Evolutionary conservation across 2,329 filamentous ascomycete species (phyloP), one percentile per base, ranked within the genome.

Genomic region (Pseudogymnoascus pannorum): DNA sequence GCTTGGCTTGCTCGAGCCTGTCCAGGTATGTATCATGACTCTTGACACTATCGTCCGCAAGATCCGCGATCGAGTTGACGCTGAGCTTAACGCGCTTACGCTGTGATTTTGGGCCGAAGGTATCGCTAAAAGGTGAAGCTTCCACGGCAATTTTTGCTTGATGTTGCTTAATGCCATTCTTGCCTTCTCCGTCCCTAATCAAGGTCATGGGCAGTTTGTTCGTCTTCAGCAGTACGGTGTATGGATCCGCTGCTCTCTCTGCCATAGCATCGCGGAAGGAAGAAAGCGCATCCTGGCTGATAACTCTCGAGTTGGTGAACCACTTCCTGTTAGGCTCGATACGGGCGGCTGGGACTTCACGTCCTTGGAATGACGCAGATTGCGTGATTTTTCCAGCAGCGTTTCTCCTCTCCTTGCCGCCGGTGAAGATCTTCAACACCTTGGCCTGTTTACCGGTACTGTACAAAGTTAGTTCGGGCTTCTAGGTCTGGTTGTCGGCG

Each of bases 141-240:
- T 96, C 92, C 57, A 97, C 88, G 8, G 91, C 85, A 79, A 97
- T 96, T 80, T 96, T 97, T 38, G 93, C 93, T 72, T 89, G 84
- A 75, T 97, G 93, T 73, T 96, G 86, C 77, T 96, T 95, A 62
- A 96, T 75, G 0, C 92, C 93, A 70, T 96, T 93, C 68, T 87
- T 83, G 54, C 86, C 82, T 62, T 87, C 81, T 60, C 84, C 84
- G 70, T 97, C 93, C 64, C 86, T 83, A 72, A 99, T 96, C 73
- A 99, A 78, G 68, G 87, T 93, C 91, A 99, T 93, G 40, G 94
- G 94, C 57, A 99, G 82, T 79, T 97, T 97, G 76, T 97, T 97
- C 67, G 89, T 89, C 79, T 97, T 97, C 66, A 99, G 81, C n/a
- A 97, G 84, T 64, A 96, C 94, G 64, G 89, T 88, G 75, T 96